These are phyloP conservation scores for Ruellia speciosa DNA, from an alignment of 305 asterid genomes.

Conservation along the genomic window DNA sequence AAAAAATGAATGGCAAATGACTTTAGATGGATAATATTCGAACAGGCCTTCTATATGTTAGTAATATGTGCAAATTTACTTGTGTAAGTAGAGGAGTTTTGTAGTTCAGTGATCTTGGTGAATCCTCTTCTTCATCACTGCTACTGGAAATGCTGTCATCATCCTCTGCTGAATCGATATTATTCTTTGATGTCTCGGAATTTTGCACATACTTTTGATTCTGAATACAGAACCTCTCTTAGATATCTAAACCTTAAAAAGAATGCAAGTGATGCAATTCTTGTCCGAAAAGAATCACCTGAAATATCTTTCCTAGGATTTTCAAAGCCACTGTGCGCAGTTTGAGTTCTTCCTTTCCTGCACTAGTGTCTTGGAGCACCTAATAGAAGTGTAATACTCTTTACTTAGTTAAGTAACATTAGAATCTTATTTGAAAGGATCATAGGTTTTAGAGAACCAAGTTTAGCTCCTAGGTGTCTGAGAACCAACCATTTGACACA, in stretches of 20 bases:
- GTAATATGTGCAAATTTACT: conserved; percentile 28
- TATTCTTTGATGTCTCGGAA: conserved; percentile 53
- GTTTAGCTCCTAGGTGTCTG: background rate
- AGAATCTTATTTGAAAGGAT: background rate
- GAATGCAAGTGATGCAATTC: background rate
- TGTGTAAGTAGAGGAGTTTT: conserved; percentile 77
- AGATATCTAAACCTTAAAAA: background rate
- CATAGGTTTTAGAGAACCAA: background rate
- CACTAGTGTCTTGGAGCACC: conserved; percentile 69
- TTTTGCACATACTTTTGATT: conserved; percentile 37
- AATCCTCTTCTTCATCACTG: conserved; percentile 63
- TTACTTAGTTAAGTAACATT: background rate
- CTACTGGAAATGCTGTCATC: conserved; percentile 70
- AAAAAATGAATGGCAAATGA: background rate
- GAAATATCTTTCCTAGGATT: conserved; percentile 63
- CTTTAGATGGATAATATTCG: background rate
- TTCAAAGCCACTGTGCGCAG: conserved; percentile 60
- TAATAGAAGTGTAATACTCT: conserved; percentile 19
- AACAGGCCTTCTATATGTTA: background rate
- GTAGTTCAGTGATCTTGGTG: conserved; percentile 53
- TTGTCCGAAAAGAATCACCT: conserved; percentile 29
- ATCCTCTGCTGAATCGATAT: conserved; percentile 34
- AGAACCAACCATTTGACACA: conserved; percentile 64
- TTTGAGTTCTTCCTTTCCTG: conserved; percentile 69
- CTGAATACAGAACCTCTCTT: conserved; percentile 24